Evolutionary conservation across 192 early-diverging fungal species (phyloP), one percentile per base, ranked within the genome.

Genomic region (Chytriomyces hyalinus): DNA sequence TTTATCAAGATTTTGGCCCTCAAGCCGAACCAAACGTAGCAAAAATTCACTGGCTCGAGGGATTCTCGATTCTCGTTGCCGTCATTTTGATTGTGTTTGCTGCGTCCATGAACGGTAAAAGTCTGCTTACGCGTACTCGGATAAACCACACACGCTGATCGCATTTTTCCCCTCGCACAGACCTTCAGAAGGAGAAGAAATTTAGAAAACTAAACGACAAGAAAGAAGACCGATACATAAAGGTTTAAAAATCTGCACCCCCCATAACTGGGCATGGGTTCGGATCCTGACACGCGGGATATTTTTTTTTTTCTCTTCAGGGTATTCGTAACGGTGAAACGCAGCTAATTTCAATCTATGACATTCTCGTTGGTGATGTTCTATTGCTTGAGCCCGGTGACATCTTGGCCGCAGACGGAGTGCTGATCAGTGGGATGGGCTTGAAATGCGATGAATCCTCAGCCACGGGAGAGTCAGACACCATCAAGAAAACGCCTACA

Each of bases 291-390:
- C 53, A 59, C 13, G 1, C 20, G 13, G 13, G 28, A 44, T 46
- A 2, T 10, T 44, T 82, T 92, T 57, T 72, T 26, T 26, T 26
- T 26, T 26, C 24, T 26, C 24, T 26, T 26, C 50, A 15, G 69
- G 69, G 69, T 57, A 73, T 94, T 10, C 92, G 96, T 50, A 90
- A 91, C 77, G 95, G 94, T 24, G 82, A 88, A 36, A 92, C 90
- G 67, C 81, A 91, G 43, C 84, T 92, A 69, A 85, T 99, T 59
- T 90, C 92, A 63, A 86, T 93, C 76, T 87, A 88, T 77, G 92
- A 95, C 49, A 62, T 99, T 49, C 87, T 94, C 75, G 95, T 95
- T 22, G 96, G 96, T 17, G 96, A 99, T 80, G 88, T 99, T 69
- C 72, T 94, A 70, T 80, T 92, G 51, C 78, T 98, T 62, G 93